Percentiles rank a stretch among this genome's conserved stretches.
Conservation (phyloP, 2,329 filamentous ascomycete species). For the Stachybotrys chartarum region DNA sequence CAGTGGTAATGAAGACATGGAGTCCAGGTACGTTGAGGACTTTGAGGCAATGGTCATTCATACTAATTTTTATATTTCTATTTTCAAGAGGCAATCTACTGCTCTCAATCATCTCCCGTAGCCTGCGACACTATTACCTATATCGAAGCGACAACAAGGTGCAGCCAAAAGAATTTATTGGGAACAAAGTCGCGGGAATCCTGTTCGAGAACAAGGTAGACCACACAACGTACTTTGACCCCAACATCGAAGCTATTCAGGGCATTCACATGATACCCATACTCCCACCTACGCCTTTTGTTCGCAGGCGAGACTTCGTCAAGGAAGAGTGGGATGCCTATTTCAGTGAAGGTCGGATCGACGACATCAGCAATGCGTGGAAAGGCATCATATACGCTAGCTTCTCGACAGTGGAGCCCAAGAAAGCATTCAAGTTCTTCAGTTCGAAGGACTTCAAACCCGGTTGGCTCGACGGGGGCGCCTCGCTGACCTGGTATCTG, state of each 20-base stretch:
- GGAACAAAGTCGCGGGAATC: constrained; percentile 66
- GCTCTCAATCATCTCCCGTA: constrained; percentile 69
- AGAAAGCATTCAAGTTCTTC: constrained; percentile 69
- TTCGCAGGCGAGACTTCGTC: constrained; percentile 64
- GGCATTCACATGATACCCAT: constrained; percentile 82
- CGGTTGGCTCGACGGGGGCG: constrained; percentile 72
- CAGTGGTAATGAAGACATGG: constrained; percentile 69
- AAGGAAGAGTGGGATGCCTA: constrained; percentile 74
- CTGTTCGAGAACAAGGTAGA: constrained; percentile 95
- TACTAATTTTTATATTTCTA: background rate
- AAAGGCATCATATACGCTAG: constrained; percentile 79
- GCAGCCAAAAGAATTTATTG: constrained; percentile 70
- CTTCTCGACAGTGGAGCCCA: constrained; percentile 68
- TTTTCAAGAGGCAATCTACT: constrained; percentile 63
- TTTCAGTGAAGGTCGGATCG: constrained; percentile 62
- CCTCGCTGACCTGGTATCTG: constrained; percentile 78
- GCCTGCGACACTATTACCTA: constrained; percentile 75
- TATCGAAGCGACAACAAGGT: constrained; percentile 61
- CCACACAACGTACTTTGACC: constrained; percentile 84
- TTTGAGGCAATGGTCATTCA: background rate
- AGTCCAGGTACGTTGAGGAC: constrained; percentile 49
- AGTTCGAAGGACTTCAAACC: constrained; percentile 56
- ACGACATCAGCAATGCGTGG: constrained; percentile 69
- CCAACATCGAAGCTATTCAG: constrained; percentile 62
- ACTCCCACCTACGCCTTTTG: constrained; percentile 59